phyloP scores from a whole-genome alignment of 2,329 filamentous ascomycete species.

The Monascus ruber region DNA sequence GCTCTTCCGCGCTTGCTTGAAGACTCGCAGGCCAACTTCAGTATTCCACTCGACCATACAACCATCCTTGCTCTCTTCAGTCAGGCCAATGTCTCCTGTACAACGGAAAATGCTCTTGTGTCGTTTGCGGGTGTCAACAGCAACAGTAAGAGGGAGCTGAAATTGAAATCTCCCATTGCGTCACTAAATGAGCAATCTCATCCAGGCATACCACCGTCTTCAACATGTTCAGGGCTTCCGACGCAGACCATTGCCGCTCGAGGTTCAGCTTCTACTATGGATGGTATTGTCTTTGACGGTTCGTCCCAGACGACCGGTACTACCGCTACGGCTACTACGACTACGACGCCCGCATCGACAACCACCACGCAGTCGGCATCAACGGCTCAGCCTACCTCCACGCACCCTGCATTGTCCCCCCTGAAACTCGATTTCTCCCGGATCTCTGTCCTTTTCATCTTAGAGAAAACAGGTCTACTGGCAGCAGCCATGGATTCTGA shows the following conservation, averaged over 20 bases:
- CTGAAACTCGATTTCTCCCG: slow-evolving; percentile 23
- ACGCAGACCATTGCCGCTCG: slow-evolving; percentile 12
- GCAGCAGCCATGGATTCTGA: slow-evolving; percentile 17
- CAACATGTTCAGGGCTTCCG: slow-evolving; percentile 2
- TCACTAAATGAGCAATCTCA: neutral
- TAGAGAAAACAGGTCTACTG: slow-evolving; percentile 23
- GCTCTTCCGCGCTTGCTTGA: slow-evolving; percentile 65
- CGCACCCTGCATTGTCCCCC: slow-evolving; percentile 7
- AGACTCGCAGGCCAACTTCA: slow-evolving; percentile 56
- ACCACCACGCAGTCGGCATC: slow-evolving; percentile 9
- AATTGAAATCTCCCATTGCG: no score
- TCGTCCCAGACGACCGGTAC: slow-evolving; percentile 2
- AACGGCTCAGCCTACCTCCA: slow-evolving; percentile 3
- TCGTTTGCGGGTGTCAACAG: slow-evolving; percentile 55
- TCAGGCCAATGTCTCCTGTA: slow-evolving; percentile 63
- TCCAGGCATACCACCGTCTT: slow-evolving; percentile 2
- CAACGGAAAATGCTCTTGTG: slow-evolving; percentile 74
- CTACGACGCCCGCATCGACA: slow-evolving; percentile 6
- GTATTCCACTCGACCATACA: slow-evolving; percentile 59
- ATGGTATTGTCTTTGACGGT: slow-evolving; percentile 28
- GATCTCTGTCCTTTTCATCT: slow-evolving; percentile 31
- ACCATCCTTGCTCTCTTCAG: slow-evolving; percentile 68
- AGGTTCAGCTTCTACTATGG: slow-evolving; percentile 18
- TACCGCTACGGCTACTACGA: slow-evolving; percentile 3
- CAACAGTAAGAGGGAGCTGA: slow-evolving; percentile 9